Conservation (phyloP, 139 green algal genomes). For the Coelastrella sp. region DNA sequence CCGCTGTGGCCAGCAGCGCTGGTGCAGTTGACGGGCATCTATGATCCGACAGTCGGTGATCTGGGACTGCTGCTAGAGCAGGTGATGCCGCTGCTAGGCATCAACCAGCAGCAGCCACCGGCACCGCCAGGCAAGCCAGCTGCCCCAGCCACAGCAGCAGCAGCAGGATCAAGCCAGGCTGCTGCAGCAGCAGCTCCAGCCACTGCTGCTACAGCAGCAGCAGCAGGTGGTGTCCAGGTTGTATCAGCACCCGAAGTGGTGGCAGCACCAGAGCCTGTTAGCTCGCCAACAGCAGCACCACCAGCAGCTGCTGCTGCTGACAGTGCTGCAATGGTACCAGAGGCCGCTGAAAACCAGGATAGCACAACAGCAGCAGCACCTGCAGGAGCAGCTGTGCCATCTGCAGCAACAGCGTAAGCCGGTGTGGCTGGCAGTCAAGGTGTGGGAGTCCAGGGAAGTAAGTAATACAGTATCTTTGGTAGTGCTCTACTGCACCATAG, state of each 20-base stretch:
- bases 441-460: too few relatives aligned
- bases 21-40: conserved; percentile 44
- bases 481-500: too few relatives aligned
- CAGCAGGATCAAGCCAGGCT: neutral
- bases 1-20: conserved; percentile 44
- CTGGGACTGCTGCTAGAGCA: conserved; percentile 37
- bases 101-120: neutral
- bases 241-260: neutral
- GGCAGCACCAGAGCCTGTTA: neutral
- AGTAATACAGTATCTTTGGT: too few relatives aligned
- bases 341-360: neutral
- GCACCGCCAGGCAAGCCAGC: neutral
- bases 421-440: too few relatives aligned
- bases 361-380: neutral
- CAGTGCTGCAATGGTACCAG: neutral
- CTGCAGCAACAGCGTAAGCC: neutral
- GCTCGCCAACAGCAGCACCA: neutral
- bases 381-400: neutral
- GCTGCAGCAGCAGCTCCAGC: neutral
- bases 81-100: conserved; percentile 15
- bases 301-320: neutral
- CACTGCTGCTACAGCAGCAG: neutral
- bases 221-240: neutral
- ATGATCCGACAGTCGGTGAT: conserved; percentile 36
- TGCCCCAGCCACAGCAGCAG: neutral